These are phyloP conservation scores for Rhodotorula graminis DNA, from an alignment of 768 basidiomycete genomes.

Conservation along the genomic window DNA sequence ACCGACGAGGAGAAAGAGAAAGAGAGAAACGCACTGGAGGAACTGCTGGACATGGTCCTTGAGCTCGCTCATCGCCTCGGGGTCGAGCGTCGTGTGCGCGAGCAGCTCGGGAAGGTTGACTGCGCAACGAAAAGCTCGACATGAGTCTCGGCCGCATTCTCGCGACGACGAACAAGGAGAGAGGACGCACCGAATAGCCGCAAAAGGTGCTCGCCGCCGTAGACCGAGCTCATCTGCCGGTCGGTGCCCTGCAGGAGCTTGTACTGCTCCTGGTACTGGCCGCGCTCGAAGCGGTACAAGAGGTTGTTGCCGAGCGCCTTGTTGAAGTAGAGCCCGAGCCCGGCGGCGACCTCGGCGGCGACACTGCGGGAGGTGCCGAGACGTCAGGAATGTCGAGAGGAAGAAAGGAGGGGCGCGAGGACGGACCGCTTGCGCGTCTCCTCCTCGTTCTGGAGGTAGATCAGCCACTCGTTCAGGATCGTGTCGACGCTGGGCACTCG, in stretches of 20 bases:
- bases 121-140: constrained; percentile 18
- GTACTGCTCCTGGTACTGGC: constrained; percentile 77
- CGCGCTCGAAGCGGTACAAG: constrained; percentile 90
- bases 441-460: constrained; percentile 52
- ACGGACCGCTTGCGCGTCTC: constrained; percentile 29
- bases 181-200: constrained; percentile 72
- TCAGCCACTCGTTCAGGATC: constrained; percentile 71
- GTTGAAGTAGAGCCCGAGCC: constrained; percentile 87
- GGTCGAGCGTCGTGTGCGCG: constrained; percentile 79
- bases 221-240: constrained; percentile 81
- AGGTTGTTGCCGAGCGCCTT: constrained; percentile 76
- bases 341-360: constrained; percentile 73
- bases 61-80: constrained; percentile 73
- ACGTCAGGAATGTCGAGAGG: background rate
- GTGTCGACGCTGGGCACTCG: constrained; percentile 71
- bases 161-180: too few species aligned
- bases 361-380: constrained; percentile 45
- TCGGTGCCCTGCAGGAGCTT: constrained; percentile 70
- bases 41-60: constrained; percentile 87
- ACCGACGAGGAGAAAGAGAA: too few species aligned
- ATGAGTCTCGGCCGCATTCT: too few species aligned
- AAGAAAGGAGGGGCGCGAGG: background rate
- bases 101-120: constrained; percentile 91
- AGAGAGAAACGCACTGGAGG: constrained; percentile 56
- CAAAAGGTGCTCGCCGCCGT: constrained; percentile 89